These are phyloP conservation scores for Hypomontagnella monticulosa DNA, from an alignment of 495 filamentous ascomycete species.

Conservation along the genomic window DNA sequence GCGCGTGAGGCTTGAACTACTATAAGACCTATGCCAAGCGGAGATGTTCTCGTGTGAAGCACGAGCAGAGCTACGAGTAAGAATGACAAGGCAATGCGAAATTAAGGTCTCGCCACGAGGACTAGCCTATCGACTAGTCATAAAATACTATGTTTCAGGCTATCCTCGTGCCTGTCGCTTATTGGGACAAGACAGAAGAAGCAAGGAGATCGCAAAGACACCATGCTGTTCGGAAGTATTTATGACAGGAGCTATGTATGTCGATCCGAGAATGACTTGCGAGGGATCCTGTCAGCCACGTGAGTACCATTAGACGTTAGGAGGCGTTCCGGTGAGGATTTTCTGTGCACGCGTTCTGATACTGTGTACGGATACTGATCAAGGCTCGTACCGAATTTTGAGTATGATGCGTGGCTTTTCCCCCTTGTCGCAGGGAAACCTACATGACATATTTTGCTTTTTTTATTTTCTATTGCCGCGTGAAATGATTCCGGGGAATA, in stretches of 20 bases:
- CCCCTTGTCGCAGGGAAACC: conserved; percentile 6
- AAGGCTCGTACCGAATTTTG: conserved; percentile 7
- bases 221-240: no score
- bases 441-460: conserved; percentile 16
- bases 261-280: conserved; percentile 30
- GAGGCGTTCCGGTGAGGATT: conserved; percentile 21
- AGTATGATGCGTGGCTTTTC: conserved; percentile 18
- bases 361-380: conserved; percentile 33
- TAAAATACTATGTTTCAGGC: conserved; percentile 33
- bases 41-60: conserved; percentile 6
- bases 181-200: conserved; percentile 22
- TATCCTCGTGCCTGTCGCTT: conserved; percentile 18
- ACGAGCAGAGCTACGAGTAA: background rate
- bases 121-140: conserved; percentile 21
- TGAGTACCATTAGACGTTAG: conserved; percentile 34
- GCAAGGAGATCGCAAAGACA: conserved; percentile 5
- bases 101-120: conserved; percentile 20
- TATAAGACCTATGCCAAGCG: background rate
- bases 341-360: conserved; percentile 15
- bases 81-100: conserved; percentile 5
- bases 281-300: conserved; percentile 38
- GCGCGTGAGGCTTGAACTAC: conserved; percentile 7
- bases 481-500: conserved; percentile 21
- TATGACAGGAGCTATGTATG: conserved; percentile 4
- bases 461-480: conserved; percentile 9